Evolutionary conservation across 768 basidiomycete species (phyloP), one percentile per base, ranked within the genome.

Genomic region (Floccularia luteovirens): DNA sequence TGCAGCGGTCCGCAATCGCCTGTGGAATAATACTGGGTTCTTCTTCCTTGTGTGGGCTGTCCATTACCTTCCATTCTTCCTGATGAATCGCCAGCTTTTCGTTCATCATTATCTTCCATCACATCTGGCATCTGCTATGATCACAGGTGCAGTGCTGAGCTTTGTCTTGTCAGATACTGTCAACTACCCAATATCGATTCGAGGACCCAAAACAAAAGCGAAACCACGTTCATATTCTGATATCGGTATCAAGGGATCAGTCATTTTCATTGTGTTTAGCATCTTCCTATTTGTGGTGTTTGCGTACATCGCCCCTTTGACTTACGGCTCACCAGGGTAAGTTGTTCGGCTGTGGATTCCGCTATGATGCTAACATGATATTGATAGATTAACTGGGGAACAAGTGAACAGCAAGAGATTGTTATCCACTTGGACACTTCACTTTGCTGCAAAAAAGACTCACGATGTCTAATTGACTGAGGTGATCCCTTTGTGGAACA

Each of bases 51-150:
- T 94, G 19, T 99, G 96, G 96, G 83, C 75, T 10, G 89, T 88
- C 41, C 96, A 99, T 59, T 99, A 96, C 65, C 66, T 85, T 54
- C 96, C 96, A 4, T 99, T 98, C 75, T 99, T 90, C 81, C 72
- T 97, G 20, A 94, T 99, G 90, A 84, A 75, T 54, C 87, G 96
- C 27, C 96, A 99, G 54, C 72, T 93, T 31, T 99, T 99, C 74
- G 68, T 99, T 19, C 96, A 99, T 58, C 93, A 96, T 60, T 99
- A 99, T 59, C 81, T 99, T 3, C 94, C 94, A 11, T 94, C 94
- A 0, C 96, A 99, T 57, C 72, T 99, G 30, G 83, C 88, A 10
- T 93, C 90, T 11, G 84, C 91, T 10, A 71, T 98, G 42, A 79
- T 97, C 43, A 91, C 94, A 28, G 96, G 96, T 31, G 76, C 90